Percentiles rank a stretch among this genome's conserved stretches.
Conservation (phyloP, 2,329 filamentous ascomycete genomes). For the Beauveria asiatica region DNA sequence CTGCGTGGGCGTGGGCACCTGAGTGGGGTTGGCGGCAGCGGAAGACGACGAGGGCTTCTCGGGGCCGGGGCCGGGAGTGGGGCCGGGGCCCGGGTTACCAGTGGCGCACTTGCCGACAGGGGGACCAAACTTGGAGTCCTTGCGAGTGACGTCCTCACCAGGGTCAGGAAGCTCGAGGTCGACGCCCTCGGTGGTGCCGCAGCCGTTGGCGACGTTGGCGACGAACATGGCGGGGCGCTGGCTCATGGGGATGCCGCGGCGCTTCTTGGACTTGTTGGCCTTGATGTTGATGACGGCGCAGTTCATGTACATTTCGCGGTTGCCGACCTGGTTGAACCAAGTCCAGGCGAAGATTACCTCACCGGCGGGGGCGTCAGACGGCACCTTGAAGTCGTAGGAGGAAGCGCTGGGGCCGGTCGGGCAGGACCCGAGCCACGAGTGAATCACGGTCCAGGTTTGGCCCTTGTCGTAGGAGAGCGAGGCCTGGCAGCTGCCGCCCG, state of each 20-base stretch:
- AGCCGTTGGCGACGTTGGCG: constrained; percentile 41
- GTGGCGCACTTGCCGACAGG: constrained; percentile 9
- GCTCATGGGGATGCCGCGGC: constrained; percentile 35
- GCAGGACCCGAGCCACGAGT: constrained; percentile 48
- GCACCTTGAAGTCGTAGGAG: constrained; percentile 58
- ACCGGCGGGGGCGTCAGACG: constrained; percentile 49
- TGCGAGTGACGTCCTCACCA: constrained; percentile 39
- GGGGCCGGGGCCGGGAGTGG: not conserved
- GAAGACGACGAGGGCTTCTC: not conserved
- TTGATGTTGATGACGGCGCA: constrained; percentile 63
- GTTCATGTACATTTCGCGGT: constrained; percentile 60
- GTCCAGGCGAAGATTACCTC: constrained; percentile 66
- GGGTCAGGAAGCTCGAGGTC: constrained; percentile 60
- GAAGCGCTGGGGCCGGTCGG: constrained; percentile 32
- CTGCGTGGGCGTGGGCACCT: constrained; percentile 12
- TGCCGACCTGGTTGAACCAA: constrained; percentile 56
- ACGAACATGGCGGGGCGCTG: constrained; percentile 60
- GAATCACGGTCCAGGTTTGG: constrained; percentile 58
- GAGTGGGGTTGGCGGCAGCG: not conserved
- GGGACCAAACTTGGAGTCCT: constrained; percentile 21
- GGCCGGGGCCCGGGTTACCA: constrained; percentile 8
- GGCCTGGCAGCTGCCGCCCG: constrained; percentile 69
- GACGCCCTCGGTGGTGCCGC: constrained; percentile 42
- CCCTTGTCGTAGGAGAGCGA: constrained; percentile 67
- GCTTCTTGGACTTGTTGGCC: constrained; percentile 24